Percentiles rank a stretch among this genome's conserved stretches.
Evolutionary conservation across 2,329 filamentous ascomycete genomes (phyloP).

Genomic region (Ceratocystis alfenasii): DNA sequence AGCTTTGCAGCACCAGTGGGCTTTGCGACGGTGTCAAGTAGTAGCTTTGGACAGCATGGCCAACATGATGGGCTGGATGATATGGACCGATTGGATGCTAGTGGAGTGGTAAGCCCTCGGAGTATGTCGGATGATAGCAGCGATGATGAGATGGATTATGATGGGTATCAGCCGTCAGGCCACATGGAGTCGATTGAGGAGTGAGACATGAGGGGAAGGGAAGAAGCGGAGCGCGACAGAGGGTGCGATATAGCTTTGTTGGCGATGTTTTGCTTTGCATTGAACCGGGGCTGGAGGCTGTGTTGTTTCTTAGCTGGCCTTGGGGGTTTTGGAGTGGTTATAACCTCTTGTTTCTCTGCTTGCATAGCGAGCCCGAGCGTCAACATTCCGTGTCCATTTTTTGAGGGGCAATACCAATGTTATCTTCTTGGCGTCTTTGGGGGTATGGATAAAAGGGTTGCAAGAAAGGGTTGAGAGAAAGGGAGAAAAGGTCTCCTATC

Average conservation of each 20-base stretch:
- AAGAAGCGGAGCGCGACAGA: not conserved
- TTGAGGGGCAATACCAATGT: no score
- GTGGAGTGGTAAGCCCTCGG: constrained; percentile 41
- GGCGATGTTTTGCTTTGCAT: no score
- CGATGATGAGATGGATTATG: constrained; percentile 46
- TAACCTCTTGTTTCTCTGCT: no score
- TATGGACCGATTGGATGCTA: constrained; percentile 36
- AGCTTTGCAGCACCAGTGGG: constrained; percentile 28
- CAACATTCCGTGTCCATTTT: no score
- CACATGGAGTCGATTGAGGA: constrained; percentile 20
- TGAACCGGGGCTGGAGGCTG: no score
- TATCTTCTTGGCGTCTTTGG: no score
- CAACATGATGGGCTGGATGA: constrained; percentile 23
- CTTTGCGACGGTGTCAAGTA: constrained; percentile 24
- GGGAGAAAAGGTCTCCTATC: no score
- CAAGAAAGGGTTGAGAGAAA: no score
- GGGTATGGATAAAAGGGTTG: no score
- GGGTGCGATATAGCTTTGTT: not conserved
- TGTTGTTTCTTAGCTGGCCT: no score
- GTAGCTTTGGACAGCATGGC: constrained; percentile 7
- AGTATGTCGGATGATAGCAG: constrained; percentile 40
- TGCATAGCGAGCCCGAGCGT: no score
- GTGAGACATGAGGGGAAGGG: not conserved
- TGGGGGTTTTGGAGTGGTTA: no score
- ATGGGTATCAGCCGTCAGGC: constrained; percentile 20